Base-by-base conservation (phyloP, 495 filamentous ascomycete species). In the Aspergillus sclerotioniger region DNA sequence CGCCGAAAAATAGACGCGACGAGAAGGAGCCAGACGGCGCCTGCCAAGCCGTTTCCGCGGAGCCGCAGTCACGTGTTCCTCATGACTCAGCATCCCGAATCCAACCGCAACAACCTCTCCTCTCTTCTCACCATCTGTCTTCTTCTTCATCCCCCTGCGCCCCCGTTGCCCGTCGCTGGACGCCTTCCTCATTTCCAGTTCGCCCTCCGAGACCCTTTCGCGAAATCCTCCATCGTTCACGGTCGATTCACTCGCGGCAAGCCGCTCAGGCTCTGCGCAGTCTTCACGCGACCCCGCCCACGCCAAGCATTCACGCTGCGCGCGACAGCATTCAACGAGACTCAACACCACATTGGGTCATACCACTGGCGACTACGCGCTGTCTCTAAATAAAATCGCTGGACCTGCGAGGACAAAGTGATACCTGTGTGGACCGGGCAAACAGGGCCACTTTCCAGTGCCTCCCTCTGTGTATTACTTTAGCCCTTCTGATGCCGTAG, bases 401-500 rank as follows among this genome's bases (percentile, higher is more conserved):
- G 56, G 60, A 57, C 47, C 17, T 55, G 52, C 53, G 58, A 67
- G 62, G 58, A 67, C 60, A 62, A 65, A 76, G 72, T 73, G 74
- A 72, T 74, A 73, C 66, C 50, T 51, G 37, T 54, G 67, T 65
- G 68, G 67, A 67, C 61, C 57, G 60, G 64, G 64, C 65, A 67
- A 58, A 63, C 60, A 25, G 61, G 62, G 65, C 62, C 67, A 49
- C 62, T 62, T 56, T 66, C 55, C 65, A 66, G 64, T 62, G 63
- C 70, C 69, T 71, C 69, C 58, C 61, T 63, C 70, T 72, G 66
- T 71, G 72, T 78, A 75, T 75, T 73, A 70, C 71, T 69, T 67
- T 71, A 75, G 68, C 68, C 64, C 67, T 64, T 51, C 69, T 72
- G 71, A 69, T 74, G 67, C 63, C 65, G 76, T 79, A 79, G 75